These are phyloP conservation scores for Aspergillus niger DNA, from an alignment of 2,329 filamentous ascomycete genomes.

Conservation along the genomic window DNA sequence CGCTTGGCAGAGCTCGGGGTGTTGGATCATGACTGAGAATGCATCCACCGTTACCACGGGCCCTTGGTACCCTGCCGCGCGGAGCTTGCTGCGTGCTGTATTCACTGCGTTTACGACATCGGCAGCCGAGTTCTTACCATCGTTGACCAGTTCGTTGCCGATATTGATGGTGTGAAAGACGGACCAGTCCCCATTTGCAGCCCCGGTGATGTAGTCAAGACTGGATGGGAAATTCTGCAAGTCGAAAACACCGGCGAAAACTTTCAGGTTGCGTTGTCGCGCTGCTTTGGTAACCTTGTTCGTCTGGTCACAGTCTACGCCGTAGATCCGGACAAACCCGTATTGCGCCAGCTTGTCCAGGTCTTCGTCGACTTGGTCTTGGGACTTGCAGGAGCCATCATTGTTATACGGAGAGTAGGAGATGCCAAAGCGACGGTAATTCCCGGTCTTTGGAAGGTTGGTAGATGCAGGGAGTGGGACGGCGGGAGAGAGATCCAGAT, in stretches of 20 bases:
- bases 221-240: conserved; percentile 59
- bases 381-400: conserved; percentile 66
- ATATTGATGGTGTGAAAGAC: conserved; percentile 71
- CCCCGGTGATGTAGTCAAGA: conserved; percentile 62
- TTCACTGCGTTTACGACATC: conserved; percentile 61
- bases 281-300: conserved; percentile 63
- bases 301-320: conserved; percentile 76
- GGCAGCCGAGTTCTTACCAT: conserved; percentile 54
- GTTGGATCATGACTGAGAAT: conserved; percentile 64
- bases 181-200: conserved; percentile 62
- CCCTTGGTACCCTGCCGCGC: conserved; percentile 66
- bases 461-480: conserved; percentile 2
- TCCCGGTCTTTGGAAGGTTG: conserved; percentile 9
- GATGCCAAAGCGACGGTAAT: conserved; percentile 47
- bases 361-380: conserved; percentile 64
- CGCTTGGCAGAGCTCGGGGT: conserved; percentile 69
- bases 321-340: conserved; percentile 72
- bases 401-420: conserved; percentile 61
- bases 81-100: conserved; percentile 60
- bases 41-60: conserved; percentile 81
- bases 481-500: conserved; percentile 9
- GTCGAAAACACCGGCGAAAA: conserved; percentile 76
- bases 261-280: conserved; percentile 63
- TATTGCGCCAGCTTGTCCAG: conserved; percentile 61
- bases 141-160: conserved; percentile 80